Evolutionary conservation across 2,329 filamentous ascomycete genomes (phyloP).

Genomic region (Escovopsis sp.): DNA sequence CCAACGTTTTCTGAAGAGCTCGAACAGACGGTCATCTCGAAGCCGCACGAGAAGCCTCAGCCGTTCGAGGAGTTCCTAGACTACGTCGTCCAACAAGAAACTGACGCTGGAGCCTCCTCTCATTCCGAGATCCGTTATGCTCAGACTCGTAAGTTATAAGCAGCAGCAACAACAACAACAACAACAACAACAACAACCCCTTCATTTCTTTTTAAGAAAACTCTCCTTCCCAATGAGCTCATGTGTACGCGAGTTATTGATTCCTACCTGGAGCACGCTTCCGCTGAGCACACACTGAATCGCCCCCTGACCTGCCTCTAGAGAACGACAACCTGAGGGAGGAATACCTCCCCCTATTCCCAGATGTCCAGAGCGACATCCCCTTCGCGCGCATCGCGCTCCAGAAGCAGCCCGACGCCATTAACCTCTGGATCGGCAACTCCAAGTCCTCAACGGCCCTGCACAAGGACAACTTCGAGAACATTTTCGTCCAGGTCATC

Average conservation of each 20-base stretch:
- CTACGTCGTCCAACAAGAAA: conserved; percentile 45
- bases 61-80: conserved; percentile 47
- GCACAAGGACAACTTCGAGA: conserved; percentile 77
- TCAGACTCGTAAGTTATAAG: conserved; percentile 51
- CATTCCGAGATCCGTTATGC: conserved; percentile 49
- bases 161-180: too few relatives aligned
- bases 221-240: too few relatives aligned
- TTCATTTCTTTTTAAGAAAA: too few relatives aligned
- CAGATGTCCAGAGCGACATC: conserved; percentile 48
- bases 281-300: not conserved
- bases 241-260: too few relatives aligned
- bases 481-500: conserved; percentile 63
- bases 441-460: conserved; percentile 53
- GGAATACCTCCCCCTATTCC: conserved; percentile 52
- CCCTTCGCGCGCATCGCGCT: conserved; percentile 63
- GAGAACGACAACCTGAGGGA: conserved; percentile 70
- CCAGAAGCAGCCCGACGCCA: conserved; percentile 50
- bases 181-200: too few relatives aligned
- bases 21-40: conserved; percentile 41
- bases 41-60: conserved; percentile 54
- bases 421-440: conserved; percentile 76
- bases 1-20: conserved; percentile 16
- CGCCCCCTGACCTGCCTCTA: conserved; percentile 12
- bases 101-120: conserved; percentile 15
- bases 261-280: too few relatives aligned